Conservation (phyloP, 768 basidiomycete species). For the Neoboletus magnificus region DNA sequence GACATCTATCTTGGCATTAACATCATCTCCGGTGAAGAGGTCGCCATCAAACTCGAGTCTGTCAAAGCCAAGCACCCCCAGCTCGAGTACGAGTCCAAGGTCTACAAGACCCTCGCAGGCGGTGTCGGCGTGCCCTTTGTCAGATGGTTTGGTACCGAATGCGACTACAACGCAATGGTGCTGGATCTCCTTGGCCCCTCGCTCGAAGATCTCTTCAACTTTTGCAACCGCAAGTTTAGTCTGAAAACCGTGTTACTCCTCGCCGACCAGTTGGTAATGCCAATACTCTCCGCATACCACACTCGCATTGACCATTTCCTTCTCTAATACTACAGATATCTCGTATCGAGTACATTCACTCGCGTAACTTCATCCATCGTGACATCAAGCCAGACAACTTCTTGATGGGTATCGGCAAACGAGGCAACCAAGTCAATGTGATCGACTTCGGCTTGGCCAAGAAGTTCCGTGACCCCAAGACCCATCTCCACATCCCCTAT, state of each 20-base stretch:
- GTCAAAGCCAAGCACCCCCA: conserved; percentile 99
- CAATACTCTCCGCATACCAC: conserved; percentile 11
- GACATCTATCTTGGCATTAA: conserved; percentile 99
- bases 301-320: conserved; percentile 37
- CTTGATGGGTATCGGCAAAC: conserved; percentile 99
- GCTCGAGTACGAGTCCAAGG: conserved; percentile 96
- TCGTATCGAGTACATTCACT: conserved; percentile 98
- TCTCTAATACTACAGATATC: conserved; percentile 64
- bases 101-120: conserved; percentile 96
- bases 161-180: conserved; percentile 99
- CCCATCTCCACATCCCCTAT: conserved; percentile 98
- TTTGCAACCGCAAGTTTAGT: conserved; percentile 95
- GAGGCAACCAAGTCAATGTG: conserved; percentile 99
- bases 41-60: conserved; percentile 99
- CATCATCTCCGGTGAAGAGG: conserved; percentile 99
- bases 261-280: conserved; percentile 85
- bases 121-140: conserved; percentile 99
- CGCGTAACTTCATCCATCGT: conserved; percentile 95
- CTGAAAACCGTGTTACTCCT: conserved; percentile 96
- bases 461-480: conserved; percentile 99
- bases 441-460: conserved; percentile 98
- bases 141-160: conserved; percentile 91
- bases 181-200: conserved; percentile 93
- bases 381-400: conserved; percentile 99
- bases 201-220: conserved; percentile 89